Percentiles rank a stretch among this genome's conserved stretches.
These are phyloP conservation scores for Mantamonas sphyraenae DNA, from an alignment of 78 protist species.

Conservation along the genomic window DNA sequence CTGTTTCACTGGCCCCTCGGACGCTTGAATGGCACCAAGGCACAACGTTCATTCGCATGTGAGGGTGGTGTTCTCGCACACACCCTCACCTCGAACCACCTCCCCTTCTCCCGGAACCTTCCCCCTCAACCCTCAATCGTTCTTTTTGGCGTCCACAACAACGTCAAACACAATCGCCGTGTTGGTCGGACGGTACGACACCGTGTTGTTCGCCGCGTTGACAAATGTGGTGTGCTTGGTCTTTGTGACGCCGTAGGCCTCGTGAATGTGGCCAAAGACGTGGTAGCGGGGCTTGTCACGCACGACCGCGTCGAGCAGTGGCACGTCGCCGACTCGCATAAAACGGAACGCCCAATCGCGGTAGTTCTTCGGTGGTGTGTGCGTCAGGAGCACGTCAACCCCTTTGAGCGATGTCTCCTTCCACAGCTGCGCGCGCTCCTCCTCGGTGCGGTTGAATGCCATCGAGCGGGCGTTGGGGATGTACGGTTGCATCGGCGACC, in stretches of 20 bases:
- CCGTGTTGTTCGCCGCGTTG: not conserved
- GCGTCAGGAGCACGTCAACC: not conserved
- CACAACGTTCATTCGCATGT: too few relatives aligned
- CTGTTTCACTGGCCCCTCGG: too few relatives aligned
- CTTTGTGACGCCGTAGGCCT: not conserved
- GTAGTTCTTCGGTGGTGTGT: not conserved
- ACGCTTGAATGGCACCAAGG: too few relatives aligned
- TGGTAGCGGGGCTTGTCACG: too few relatives aligned
- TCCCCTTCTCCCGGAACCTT: too few relatives aligned
- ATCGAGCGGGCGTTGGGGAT: slow-evolving; percentile 1
- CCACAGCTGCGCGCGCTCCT: not conserved
- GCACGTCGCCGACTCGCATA: not conserved
- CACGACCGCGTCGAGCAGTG: too few relatives aligned
- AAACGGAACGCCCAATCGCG: not conserved
- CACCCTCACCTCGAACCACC: too few relatives aligned
- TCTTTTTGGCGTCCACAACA: too few relatives aligned
- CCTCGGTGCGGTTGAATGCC: too few relatives aligned
- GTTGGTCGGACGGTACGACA: not conserved
- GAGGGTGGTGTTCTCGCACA: too few relatives aligned
- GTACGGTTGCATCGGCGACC: not conserved
- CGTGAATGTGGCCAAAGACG: not conserved
- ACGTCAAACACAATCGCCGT: not conserved
- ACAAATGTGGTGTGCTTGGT: not conserved
- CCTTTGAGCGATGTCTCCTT: not conserved
- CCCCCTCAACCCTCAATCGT: too few relatives aligned